Conservation (phyloP, 1,284 basidiomycete species). For the Mycena sp. region DNA sequence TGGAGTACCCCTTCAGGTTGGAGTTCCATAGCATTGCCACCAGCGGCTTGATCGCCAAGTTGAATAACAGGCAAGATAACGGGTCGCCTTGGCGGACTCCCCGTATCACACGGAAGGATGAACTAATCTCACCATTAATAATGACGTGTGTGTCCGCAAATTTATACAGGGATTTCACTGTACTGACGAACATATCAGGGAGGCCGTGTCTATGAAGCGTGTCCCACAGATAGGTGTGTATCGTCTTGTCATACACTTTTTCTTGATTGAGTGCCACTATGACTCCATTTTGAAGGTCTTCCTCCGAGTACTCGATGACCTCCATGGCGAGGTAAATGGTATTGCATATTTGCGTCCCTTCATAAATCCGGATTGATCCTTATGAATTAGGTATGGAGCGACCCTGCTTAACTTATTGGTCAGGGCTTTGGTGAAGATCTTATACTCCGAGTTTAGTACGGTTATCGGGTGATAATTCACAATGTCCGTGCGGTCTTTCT, state of each 20-base stretch:
- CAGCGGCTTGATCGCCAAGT: neutral
- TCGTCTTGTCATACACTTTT: conserved; percentile 18
- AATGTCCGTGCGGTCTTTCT: conserved; percentile 6
- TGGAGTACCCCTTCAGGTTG: neutral
- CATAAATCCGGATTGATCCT: conserved; percentile 30
- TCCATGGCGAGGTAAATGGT: conserved; percentile 16
- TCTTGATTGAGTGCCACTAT: conserved; percentile 17
- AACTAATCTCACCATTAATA: conserved; percentile 32
- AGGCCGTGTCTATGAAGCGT: conserved; percentile 16
- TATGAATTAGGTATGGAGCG: neutral
- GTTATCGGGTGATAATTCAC: conserved; percentile 18
- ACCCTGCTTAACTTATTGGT: conserved; percentile 19
- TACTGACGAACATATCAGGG: conserved; percentile 25
- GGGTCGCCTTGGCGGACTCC: conserved; percentile 37
- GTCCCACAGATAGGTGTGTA: conserved; percentile 31
- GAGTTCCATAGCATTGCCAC: neutral
- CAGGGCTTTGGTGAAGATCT: conserved; percentile 24
- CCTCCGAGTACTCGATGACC: conserved; percentile 30
- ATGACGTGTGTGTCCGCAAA: conserved; percentile 26
- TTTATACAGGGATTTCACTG: conserved; percentile 31
- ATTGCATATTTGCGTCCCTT: conserved; percentile 31
- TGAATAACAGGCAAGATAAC: conserved; percentile 34
- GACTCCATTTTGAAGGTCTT: conserved; percentile 25
- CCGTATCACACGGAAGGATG: conserved; percentile 16
- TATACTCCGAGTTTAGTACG: conserved; percentile 25